Base-by-base conservation (phyloP, 176 grass and related monocot genomes). In the Juncus effusus region DNA sequence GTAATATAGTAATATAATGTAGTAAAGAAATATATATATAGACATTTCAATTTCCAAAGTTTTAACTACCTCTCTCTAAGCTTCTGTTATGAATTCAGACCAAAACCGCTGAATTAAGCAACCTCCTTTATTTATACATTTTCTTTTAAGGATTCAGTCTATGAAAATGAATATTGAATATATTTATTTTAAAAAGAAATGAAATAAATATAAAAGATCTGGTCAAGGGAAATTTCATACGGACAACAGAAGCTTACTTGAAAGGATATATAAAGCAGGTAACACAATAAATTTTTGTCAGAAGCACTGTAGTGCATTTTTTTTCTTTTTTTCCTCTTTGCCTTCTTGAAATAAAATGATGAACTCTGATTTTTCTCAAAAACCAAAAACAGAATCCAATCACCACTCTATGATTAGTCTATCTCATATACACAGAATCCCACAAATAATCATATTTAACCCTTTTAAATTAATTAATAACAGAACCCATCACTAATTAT, bases 21-120 rank as follows among this genome's bases (percentile, higher is more conserved):
- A 55, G 54, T 54, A 69, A 54, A 69, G 39, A 13, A 69, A 38
- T n/a, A 16, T 14, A 16, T n/a, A 14, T 8, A 47, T n/a, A 6
- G 3, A 3, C 13, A 71, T 72, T 72, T 72, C 68, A 72, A 72
- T 59, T 72, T 45, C 68, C 68, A 44, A 72, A 45, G 68, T 72
- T 72, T 44, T 72, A 72, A 59, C 68, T 28, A 59, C 68, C 54
- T 47, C 68, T 72, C 41, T 38, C 67, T 13, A 42, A 14, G 51
- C 51, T 70, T 42, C 38, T 58, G 37, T 36, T 42, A 19, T 4
- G 16, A 58, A 10, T 58, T 58, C 67, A 42, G 19, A 28, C 19
- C 19, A 28, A 28, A 10, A 70, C 40, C 11, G 40, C 67, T 70
- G 13, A 53, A 54, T 42, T 39, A 40, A 56, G 4, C 51, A 54